phyloP scores from a whole-genome alignment of 2,329 filamentous ascomycete genomes.

The Coniochaeta sp. region DNA sequence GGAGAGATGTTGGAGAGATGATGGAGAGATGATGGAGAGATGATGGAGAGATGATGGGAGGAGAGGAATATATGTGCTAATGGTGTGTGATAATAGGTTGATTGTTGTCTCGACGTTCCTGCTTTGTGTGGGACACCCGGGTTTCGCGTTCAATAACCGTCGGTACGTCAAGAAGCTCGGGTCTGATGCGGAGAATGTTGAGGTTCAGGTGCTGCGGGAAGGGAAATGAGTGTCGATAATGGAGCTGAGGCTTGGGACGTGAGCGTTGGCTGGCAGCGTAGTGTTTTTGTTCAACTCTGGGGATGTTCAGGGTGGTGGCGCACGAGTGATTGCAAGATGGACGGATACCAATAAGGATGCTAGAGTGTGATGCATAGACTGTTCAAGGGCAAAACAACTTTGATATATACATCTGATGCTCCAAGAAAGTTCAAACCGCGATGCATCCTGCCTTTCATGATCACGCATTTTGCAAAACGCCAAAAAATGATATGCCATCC shows the following conservation, averaged over 20 bases:
- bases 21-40: not conserved
- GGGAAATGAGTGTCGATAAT: not conserved
- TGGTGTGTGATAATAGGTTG: not conserved
- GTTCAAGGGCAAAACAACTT: no score
- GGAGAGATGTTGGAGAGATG: not conserved
- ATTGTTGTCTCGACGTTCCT: not conserved
- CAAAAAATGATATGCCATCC: no score
- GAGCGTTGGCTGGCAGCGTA: no score
- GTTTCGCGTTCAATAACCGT: not conserved
- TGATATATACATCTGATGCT: no score
- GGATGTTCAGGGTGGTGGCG: no score
- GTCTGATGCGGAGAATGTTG: not conserved
- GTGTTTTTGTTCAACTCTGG: no score
- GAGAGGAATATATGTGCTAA: not conserved
- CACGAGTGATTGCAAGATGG: no score
- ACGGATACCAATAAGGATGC: not conserved
- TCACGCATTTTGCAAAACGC: no score
- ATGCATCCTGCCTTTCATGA: no score
- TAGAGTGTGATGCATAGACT: no score
- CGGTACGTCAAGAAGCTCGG: not conserved
- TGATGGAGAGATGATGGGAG: not conserved
- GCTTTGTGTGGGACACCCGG: constrained; percentile 3
- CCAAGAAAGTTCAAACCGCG: no score
- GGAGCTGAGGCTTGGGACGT: not conserved
- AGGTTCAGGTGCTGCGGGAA: not conserved